Evolutionary conservation across 805 yeast species (phyloP), one percentile per base, ranked within the genome.

Genomic region (Jamesozyma gamospora): DNA sequence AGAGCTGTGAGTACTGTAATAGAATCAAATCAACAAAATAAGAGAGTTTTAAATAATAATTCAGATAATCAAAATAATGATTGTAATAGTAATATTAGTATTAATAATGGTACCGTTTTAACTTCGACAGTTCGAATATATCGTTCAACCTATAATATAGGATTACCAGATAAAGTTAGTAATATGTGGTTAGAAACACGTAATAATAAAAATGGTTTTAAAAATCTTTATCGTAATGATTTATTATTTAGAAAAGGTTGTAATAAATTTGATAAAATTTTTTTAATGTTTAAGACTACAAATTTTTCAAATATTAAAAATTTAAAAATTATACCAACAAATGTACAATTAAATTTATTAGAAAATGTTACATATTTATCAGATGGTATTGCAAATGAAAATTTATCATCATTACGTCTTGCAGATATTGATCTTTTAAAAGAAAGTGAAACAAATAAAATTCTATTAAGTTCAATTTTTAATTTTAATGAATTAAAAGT

Each of bases 341-440:
- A 45, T 16, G 29, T 55, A 4, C 58, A 55, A 39, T 37, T 58
- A 14, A 58, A 58, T 36, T 35, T 56, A 18, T 17, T 58, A 17
- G 63, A 58, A 36, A 45, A 45, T n/a, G 49, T 51, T 2, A 51
- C 56, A 0, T 58, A 53, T 38, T 35, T 56, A 31, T 53, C 63
- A 1, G 53, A 54, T 28, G 60, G 60, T 8, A 41, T 55, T 8
- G 52, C 57, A 1, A 58, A 56, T 42, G 55, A 53, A 31, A 58
- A 58, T 36, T 33, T 47, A 11, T 55, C 59, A 3, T 54, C 58
- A 7, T 43, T 58, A 32, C 42, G 56, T 35, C 41, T 58, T 16
- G 49, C 50, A 1, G 55, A 51, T 16, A 26, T 48, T 13, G 43
- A 41, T 21, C n/a, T 40, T 6, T 14, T 29, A 2, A 39, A 35